Evolutionary conservation across 192 early-diverging fungal species (phyloP).

Genomic region (Backusella morwellensis): DNA sequence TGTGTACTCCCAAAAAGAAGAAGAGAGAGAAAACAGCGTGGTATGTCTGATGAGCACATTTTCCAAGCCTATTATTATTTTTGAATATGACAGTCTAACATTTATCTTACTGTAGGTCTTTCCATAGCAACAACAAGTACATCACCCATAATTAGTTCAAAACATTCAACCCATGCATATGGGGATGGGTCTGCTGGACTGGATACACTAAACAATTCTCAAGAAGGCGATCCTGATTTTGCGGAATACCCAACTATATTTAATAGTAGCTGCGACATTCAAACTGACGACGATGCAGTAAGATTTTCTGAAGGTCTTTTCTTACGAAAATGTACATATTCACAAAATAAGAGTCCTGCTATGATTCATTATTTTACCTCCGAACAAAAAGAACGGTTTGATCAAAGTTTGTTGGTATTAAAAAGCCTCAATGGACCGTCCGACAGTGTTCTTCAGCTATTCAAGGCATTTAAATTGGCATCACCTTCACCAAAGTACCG

Average conservation of each 20-base stretch:
- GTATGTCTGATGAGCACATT: not conserved
- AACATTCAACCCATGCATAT: not conserved
- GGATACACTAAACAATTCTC: not conserved
- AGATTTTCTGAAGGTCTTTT: not conserved
- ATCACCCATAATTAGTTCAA: not conserved
- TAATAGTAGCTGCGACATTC: not conserved
- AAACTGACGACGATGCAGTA: not conserved
- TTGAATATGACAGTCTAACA: not conserved
- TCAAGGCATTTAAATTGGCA: not conserved
- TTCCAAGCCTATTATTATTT: not conserved
- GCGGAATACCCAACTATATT: not conserved
- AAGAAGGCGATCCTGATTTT: conserved; percentile 4
- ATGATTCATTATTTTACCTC: not conserved
- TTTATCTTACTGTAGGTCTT: not conserved
- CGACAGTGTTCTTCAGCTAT: not conserved
- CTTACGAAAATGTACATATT: not conserved
- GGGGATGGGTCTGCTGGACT: not conserved
- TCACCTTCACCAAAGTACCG: not conserved
- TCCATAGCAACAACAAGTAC: not conserved
- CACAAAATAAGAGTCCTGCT: not conserved
- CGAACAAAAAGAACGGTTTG: not conserved
- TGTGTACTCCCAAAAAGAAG: not conserved
- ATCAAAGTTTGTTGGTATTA: not conserved
- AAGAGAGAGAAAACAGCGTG: not conserved
- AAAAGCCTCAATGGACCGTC: not conserved